These are phyloP conservation scores for Ophiosphaerella narmari DNA, from an alignment of 2,329 filamentous ascomycete genomes.

Conservation along the genomic window DNA sequence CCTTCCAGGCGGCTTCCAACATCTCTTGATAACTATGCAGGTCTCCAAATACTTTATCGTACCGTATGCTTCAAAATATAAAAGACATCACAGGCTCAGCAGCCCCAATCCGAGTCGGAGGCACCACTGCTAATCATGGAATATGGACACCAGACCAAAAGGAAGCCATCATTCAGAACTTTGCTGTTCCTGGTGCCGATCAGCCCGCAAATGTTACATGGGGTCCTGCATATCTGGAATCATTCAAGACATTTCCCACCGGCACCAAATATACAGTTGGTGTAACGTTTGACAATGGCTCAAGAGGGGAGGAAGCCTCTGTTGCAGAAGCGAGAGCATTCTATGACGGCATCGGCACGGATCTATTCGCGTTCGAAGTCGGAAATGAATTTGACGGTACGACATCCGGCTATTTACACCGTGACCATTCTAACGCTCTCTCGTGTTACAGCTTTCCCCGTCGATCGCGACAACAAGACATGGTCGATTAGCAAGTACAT, in stretches of 20 bases:
- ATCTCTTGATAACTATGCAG: neutral
- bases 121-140: conserved; percentile 19
- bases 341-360: conserved; percentile 13
- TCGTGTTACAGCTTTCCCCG: conserved; percentile 13
- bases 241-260: conserved; percentile 24
- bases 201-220: conserved; percentile 20
- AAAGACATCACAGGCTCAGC: conserved; percentile 16
- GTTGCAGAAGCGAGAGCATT: conserved; percentile 14
- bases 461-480: conserved; percentile 17
- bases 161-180: conserved; percentile 22
- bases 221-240: conserved; percentile 21
- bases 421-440: neutral
- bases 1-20: neutral
- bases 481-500: conserved; percentile 17
- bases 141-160: conserved; percentile 14
- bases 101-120: conserved; percentile 19
- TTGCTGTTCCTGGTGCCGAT: conserved; percentile 18
- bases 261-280: conserved; percentile 26
- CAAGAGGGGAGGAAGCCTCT: conserved; percentile 13
- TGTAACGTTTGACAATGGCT: conserved; percentile 20
- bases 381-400: conserved; percentile 30
- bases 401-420: neutral
- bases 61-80: conserved; percentile 23
- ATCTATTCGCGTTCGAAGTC: conserved; percentile 20
- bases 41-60: conserved; percentile 18